Percentiles rank a stretch among this genome's conserved stretches.
These are phyloP conservation scores for Puccinia polysora DNA, from an alignment of 1,284 basidiomycete species.

Conservation along the genomic window DNA sequence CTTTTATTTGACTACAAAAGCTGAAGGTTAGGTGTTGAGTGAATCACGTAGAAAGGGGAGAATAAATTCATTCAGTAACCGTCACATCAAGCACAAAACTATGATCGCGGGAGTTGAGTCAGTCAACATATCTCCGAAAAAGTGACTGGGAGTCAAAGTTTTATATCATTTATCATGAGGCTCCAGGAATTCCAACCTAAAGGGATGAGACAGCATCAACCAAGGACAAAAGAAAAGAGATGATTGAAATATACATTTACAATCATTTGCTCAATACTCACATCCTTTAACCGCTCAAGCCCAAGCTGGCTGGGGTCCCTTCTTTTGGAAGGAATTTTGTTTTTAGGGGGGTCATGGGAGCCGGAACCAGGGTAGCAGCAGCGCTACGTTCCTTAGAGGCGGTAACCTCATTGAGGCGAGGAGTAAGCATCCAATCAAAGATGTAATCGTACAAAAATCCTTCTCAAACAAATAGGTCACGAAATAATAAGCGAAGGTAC, in stretches of 20 bases:
- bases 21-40: background rate
- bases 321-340: conserved; percentile 2
- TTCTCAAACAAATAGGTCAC: conserved; percentile 91
- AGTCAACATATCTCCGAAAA: too few species aligned
- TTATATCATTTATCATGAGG: too few species aligned
- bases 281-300: background rate
- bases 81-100: too few species aligned
- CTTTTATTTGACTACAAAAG: conserved; percentile 9
- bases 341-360: background rate
- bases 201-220: too few species aligned
- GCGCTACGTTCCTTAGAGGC: background rate
- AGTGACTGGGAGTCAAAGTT: too few species aligned
- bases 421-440: conserved; percentile 89
- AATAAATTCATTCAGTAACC: background rate
- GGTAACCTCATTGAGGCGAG: background rate
- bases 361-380: background rate
- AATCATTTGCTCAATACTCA: background rate
- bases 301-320: background rate
- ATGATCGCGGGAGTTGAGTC: too few species aligned
- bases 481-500: conserved; percentile 95
- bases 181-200: background rate
- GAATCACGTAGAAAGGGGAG: background rate
- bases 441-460: conserved; percentile 98
- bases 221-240: too few species aligned
- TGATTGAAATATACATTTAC: too few species aligned